These are phyloP conservation scores for Xerocomellus intermedius DNA, from an alignment of 768 basidiomycete genomes.

Conservation along the genomic window DNA sequence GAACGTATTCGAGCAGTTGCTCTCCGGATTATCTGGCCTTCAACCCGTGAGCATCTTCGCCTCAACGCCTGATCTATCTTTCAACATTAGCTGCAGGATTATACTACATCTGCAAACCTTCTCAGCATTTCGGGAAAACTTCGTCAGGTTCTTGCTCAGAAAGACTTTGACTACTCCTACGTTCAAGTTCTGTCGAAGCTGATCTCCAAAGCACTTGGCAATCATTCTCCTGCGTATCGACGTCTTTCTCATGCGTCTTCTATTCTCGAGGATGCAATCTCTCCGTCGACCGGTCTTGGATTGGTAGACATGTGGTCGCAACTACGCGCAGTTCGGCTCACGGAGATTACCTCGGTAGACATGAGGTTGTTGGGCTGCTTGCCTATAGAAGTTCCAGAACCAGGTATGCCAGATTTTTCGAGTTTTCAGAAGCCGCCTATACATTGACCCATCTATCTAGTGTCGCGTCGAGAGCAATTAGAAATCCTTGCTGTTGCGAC, in stretches of 20 bases:
- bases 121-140: conserved; percentile 44
- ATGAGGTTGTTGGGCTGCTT: conserved; percentile 16
- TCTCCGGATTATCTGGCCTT: conserved; percentile 9
- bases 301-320: conserved; percentile 70
- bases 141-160: conserved; percentile 36
- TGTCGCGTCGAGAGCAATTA: conserved; percentile 23
- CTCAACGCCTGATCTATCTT: background rate
- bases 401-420: conserved; percentile 10
- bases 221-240: conserved; percentile 34
- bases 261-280: conserved; percentile 47
- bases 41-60: conserved; percentile 26
- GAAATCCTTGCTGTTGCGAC: conserved; percentile 25
- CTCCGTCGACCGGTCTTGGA: conserved; percentile 68
- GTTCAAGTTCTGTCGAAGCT: conserved; percentile 57
- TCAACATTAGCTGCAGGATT: conserved; percentile 26
- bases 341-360: conserved; percentile 17
- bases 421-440: background rate
- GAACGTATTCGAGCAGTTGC: conserved; percentile 17
- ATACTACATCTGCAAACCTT: conserved; percentile 36
- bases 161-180: conserved; percentile 63
- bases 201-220: conserved; percentile 45
- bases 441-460: conserved; percentile 8
- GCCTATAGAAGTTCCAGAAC: background rate
- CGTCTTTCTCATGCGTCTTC: conserved; percentile 33
- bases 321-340: conserved; percentile 30